Conservation (phyloP, 352 stramenopile species). For the Globisporangium irregulare region DNA sequence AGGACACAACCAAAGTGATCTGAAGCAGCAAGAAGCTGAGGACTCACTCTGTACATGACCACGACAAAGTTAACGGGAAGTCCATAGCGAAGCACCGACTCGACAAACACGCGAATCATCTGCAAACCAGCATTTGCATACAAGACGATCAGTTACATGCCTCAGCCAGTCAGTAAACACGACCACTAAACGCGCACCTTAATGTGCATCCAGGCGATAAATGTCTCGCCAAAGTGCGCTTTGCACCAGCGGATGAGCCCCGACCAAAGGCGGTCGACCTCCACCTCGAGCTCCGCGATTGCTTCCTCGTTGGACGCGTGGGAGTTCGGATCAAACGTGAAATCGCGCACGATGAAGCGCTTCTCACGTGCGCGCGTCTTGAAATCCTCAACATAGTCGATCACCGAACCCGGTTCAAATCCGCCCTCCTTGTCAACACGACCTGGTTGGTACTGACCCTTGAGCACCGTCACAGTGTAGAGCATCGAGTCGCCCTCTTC, state of each 20-base stretch:
- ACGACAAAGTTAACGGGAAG: conserved; percentile 95
- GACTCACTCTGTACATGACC: conserved; percentile 70
- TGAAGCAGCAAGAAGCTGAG: conserved; percentile 7
- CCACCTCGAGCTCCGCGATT: conserved; percentile 81
- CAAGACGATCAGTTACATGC: not conserved
- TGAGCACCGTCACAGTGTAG: conserved; percentile 96
- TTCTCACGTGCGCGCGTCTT: conserved; percentile 93
- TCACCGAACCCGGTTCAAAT: conserved; percentile 89
- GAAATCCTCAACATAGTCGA: conserved; percentile 95
- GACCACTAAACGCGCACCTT: conserved; percentile 68
- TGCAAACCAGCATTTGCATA: conserved; percentile 10
- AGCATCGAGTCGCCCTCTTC: conserved; percentile 92
- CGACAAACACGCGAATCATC: conserved; percentile 96
- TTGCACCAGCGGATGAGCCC: conserved; percentile 97
- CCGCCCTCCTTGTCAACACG: conserved; percentile 86
- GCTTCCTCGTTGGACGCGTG: conserved; percentile 88
- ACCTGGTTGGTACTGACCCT: conserved; percentile 90
- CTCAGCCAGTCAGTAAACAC: not conserved
- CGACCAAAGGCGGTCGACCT: conserved; percentile 93
- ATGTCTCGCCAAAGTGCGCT: conserved; percentile 97
- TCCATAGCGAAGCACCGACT: conserved; percentile 97
- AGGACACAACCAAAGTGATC: conserved; percentile 1
- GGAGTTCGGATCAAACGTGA: conserved; percentile 89
- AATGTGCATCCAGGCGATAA: conserved; percentile 98
- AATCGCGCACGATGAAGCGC: conserved; percentile 90